A percentile compares a stretch with the other conserved stretches of the same genome.
Evolutionary conservation across 768 basidiomycete species (phyloP).

Genomic region (Suillus americanus): DNA sequence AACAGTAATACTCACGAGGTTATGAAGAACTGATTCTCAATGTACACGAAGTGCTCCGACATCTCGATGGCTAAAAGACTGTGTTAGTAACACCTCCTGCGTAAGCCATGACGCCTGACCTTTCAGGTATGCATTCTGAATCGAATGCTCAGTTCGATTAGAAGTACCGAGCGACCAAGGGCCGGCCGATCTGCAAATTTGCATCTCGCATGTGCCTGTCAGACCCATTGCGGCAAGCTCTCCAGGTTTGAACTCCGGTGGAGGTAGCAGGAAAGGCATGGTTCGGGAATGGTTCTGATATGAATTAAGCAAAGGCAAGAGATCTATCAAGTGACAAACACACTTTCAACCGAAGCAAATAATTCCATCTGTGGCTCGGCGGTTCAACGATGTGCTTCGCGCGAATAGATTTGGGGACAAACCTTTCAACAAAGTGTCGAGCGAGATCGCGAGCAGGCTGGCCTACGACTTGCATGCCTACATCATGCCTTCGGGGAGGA

Average conservation of each 20-base stretch:
- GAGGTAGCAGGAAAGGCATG: conserved; percentile 94
- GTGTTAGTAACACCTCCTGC: not conserved
- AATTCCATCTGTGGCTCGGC: conserved; percentile 73
- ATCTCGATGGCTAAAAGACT: conserved; percentile 71
- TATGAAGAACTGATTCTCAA: conserved; percentile 94
- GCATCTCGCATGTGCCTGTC: conserved; percentile 95
- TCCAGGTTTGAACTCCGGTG: conserved; percentile 83
- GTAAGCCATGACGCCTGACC: conserved; percentile 41
- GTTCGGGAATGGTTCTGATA: conserved; percentile 81
- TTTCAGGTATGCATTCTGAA: conserved; percentile 92
- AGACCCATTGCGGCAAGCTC: conserved; percentile 80
- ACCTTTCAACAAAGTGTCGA: conserved; percentile 94
- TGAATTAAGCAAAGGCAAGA: not conserved
- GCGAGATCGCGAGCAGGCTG: conserved; percentile 94
- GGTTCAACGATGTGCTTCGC: conserved; percentile 3
- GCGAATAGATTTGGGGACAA: conserved; percentile 15
- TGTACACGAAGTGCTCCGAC: conserved; percentile 97
- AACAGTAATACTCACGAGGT: conserved; percentile 61
- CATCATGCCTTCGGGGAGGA: conserved; percentile 76
- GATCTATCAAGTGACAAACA: conserved; percentile 12
- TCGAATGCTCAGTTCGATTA: conserved; percentile 83
- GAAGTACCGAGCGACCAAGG: conserved; percentile 96
- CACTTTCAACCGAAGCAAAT: conserved; percentile 90
- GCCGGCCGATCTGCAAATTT: conserved; percentile 93
- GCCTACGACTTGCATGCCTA: conserved; percentile 93